Conservation (phyloP, 2,329 filamentous ascomycete genomes). For the Cytospora piceae region DNA sequence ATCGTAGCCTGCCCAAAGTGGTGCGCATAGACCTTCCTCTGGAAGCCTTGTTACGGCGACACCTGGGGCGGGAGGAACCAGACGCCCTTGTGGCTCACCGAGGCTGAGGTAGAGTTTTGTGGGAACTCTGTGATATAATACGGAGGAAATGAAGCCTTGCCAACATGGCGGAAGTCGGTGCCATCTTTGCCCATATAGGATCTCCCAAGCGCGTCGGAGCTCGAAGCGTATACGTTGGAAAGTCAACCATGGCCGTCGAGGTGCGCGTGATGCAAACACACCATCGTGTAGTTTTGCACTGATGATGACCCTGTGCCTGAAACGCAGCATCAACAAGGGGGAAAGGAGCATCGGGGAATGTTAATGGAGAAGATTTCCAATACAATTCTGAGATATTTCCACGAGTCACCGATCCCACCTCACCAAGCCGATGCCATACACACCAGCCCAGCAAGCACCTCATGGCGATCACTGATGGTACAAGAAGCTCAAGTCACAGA, state of each 20-base stretch:
- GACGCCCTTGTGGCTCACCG: conserved; percentile 41
- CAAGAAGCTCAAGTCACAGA: background rate
- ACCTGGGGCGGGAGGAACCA: conserved; percentile 42
- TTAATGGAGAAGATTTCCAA: background rate
- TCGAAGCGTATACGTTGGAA: background rate
- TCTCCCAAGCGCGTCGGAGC: background rate
- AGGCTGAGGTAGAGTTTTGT: too few species aligned
- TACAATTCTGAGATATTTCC: background rate
- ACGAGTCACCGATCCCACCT: background rate
- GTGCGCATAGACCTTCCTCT: conserved; percentile 8
- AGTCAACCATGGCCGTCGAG: background rate
- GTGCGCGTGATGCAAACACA: background rate
- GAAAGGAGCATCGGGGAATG: background rate
- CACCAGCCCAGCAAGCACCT: background rate
- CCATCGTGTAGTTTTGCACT: background rate
- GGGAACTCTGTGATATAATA: too few species aligned
- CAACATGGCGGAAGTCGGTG: background rate
- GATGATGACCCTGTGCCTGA: background rate
- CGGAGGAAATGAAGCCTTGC: background rate
- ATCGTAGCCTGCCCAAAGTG: background rate
- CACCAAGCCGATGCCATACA: background rate
- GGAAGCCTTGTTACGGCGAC: conserved; percentile 39
- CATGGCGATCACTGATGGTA: background rate
- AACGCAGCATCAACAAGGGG: background rate
- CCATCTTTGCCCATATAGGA: background rate